phyloP scores from a whole-genome alignment of 2,329 filamentous ascomycete genomes.

The Beauveria pseudobassiana region DNA sequence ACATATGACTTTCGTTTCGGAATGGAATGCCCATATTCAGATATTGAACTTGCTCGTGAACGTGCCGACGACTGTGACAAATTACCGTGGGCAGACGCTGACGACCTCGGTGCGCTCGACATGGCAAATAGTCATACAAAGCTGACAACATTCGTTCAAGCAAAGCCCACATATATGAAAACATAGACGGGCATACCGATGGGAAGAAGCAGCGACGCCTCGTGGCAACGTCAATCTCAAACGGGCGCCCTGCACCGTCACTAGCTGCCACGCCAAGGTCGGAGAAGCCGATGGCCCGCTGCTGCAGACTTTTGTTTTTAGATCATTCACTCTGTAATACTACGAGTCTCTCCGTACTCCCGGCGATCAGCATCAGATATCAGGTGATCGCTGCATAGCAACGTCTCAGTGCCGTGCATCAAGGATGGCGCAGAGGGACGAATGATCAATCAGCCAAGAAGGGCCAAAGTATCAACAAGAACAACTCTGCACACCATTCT shows the following conservation, averaged over 20 bases:
- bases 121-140: no score
- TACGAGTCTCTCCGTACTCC: neutral
- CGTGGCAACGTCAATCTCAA: no score
- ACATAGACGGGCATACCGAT: no score
- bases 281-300: neutral
- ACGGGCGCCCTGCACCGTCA: neutral
- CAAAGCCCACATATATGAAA: no score
- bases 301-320: neutral
- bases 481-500: neutral
- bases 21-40: constrained; percentile 2
- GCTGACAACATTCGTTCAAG: no score
- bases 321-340: neutral
- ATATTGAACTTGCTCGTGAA: neutral
- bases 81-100: neutral
- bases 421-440: neutral
- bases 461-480: no score
- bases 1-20: constrained; percentile 1
- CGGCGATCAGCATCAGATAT: neutral
- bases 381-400: neutral
- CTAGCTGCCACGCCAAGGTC: neutral
- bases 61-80: neutral
- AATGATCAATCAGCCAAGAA: neutral
- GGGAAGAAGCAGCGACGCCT: no score
- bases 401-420: neutral
- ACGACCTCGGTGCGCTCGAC: no score